Base-by-base conservation (phyloP, 345 rosid species). In the Populus pruinosa region DNA sequence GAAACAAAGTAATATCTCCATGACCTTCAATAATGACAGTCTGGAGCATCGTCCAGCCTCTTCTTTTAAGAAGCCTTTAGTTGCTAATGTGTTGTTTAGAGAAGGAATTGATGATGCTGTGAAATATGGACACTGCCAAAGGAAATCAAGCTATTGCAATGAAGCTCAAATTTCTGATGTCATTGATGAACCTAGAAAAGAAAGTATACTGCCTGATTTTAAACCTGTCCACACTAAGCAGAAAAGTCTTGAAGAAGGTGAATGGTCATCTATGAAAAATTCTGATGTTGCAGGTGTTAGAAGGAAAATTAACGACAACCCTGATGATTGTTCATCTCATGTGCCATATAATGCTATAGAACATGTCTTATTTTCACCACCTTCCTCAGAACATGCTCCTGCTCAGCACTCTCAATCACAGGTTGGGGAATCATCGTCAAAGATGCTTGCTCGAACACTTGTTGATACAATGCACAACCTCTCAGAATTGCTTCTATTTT, bases 401-500 rank as follows among this genome's bases (percentile, higher is more conserved):
- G 8, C 83, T 5, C 71, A 76, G 79, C 74, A 69, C 74, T 70
- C 67, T 41, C 59, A 80, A 53, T 76, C 79, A 64, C 53, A 35
- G 67, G 77, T 67, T 36, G 80, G 78, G 72, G 78, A 77, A 53
- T 63, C 81, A 65, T 70, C 72, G 27, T 79, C 86, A 25, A 83
- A 79, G 80, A 73, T 76, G 31, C 73, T 83, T 83, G 82, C 82
- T 50, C 81, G 44, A 16, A 69, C 76, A 21, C 80, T 92, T 67
- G 82, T 91, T 80, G 80, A 82, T 76, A 84, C 94, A 50, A 79
- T 91, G 90, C 88, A 81, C 80, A 87, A 85, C 80, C 82, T 95
- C 70, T 92, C 99, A 75, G 93, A 91, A 82, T 73, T 91, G 84
- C 92, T 95, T 78, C 84, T 87, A 59, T 80, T 72, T 86, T 86